Evolutionary conservation across 495 filamentous ascomycete species (phyloP), one percentile per base, ranked within the genome.

Genomic region (Podospora appendiculata): DNA sequence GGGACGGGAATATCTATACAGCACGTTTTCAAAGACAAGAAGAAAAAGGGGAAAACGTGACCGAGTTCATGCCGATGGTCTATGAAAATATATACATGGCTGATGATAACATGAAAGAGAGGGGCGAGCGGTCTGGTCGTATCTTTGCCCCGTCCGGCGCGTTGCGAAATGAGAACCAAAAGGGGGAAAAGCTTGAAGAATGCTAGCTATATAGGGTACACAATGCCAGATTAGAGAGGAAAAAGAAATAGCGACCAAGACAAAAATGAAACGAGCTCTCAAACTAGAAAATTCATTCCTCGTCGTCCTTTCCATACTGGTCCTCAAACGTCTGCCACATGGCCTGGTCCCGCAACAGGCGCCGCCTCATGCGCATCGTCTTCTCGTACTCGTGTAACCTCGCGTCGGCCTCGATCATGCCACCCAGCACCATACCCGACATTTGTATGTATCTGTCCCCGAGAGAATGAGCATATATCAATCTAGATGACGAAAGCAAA

Each of bases 351-450:
- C 77, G 69, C 54, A 77, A 71, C 45, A 82, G 56, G 56, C 82
- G 75, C 57, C 85, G 80, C 45, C 84, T 77, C 58, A 84, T 78
- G 60, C 89, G 79, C 51, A 84, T 63, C 39, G 68, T 60, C 56
- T 74, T 67, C 72, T 85, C 74, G 58, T 89, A 92, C 35, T 83
- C 78, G 32, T 83, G 78, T 45, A 94, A 74, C 41, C 87, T 73
- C 50, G 74, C 73, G 70, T 96, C 90, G 0, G 89, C 89, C 76
- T 89, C 89, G 35, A 95, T 76, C 76, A 86, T 89, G 46, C 85
- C 82, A 8, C 90, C 90, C 35, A 93, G 57, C 12, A 88, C 90
- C 90, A 95, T 94, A 49, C 79, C 82, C 17, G 86, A 88, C 73
- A 95, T 88, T 63, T 95, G 90, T 32, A 96, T 69, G 58, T 89